A percentile compares a stretch with the other conserved stretches of the same genome.
Conservation (phyloP, 495 filamentous ascomycete species). For the Penicillium mononematosum region DNA sequence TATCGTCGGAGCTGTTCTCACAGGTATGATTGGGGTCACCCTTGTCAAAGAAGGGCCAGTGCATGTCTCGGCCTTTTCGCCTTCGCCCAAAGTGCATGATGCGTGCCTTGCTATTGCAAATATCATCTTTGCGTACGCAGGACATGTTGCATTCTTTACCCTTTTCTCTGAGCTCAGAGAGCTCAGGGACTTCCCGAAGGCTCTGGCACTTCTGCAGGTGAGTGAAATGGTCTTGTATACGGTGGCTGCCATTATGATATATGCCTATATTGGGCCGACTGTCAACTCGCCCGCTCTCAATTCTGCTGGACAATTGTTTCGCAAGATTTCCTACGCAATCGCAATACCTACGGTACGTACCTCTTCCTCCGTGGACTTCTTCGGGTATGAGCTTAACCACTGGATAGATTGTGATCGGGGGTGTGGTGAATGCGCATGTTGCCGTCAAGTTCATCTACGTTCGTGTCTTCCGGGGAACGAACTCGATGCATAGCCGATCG, state of each 20-base stretch:
- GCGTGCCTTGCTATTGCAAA: slow-evolving; percentile 40
- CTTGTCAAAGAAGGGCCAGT: slow-evolving; percentile 30
- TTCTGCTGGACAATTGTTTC: slow-evolving; percentile 54
- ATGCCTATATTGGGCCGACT: slow-evolving; percentile 61
- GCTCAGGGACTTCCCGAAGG: slow-evolving; percentile 59
- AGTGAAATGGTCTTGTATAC: slow-evolving; percentile 66
- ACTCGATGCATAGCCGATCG: slow-evolving; percentile 49
- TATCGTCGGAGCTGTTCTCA: slow-evolving; percentile 60
- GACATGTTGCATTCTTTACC: slow-evolving; percentile 66
- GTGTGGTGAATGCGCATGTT: slow-evolving; percentile 63
- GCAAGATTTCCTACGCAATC: slow-evolving; percentile 68
- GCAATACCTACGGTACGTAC: slow-evolving; percentile 60
- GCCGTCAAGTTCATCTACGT: slow-evolving; percentile 59
- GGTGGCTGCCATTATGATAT: slow-evolving; percentile 63
- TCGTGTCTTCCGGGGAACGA: slow-evolving; percentile 48
- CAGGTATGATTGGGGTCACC: slow-evolving; percentile 62
- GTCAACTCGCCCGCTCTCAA: slow-evolving; percentile 67
- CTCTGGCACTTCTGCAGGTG: slow-evolving; percentile 57
- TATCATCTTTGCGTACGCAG: slow-evolving; percentile 43
- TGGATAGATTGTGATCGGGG: slow-evolving; percentile 46
- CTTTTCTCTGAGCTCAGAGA: slow-evolving; percentile 70
- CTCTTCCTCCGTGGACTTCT: slow-evolving; percentile 46
- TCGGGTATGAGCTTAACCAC: slow-evolving; percentile 58
- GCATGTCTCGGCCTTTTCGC: slow-evolving; percentile 42
- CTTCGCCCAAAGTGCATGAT: slow-evolving; percentile 38